These are phyloP conservation scores for Penicillium glabrum DNA, from an alignment of 2,329 filamentous ascomycete species.

Conservation along the genomic window DNA sequence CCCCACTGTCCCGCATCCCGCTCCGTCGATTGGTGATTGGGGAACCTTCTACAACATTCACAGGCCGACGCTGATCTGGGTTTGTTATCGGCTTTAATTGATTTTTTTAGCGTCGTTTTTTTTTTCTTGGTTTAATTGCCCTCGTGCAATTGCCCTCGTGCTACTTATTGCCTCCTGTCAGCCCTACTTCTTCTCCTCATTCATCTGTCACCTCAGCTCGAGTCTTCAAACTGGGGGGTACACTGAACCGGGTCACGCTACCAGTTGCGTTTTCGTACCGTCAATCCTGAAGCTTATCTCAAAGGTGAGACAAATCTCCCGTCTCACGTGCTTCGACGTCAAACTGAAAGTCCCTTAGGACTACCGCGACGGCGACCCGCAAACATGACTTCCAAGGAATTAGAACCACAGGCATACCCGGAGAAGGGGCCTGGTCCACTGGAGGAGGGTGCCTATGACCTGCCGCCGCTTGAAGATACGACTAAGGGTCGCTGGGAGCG, in stretches of 20 bases:
- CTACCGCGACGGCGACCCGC: neutral
- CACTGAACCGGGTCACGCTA: neutral
- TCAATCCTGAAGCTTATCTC: neutral
- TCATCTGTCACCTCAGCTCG: neutral
- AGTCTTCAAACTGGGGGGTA: neutral
- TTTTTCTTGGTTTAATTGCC: neutral
- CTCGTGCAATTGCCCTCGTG: neutral
- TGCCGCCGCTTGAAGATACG: conserved; percentile 25
- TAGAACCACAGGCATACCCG: conserved; percentile 10
- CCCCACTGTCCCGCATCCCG: neutral
- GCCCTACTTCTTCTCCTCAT: neutral
- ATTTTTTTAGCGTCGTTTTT: neutral
- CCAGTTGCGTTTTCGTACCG: neutral
- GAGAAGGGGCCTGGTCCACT: conserved; percentile 13
- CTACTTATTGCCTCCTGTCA: neutral
- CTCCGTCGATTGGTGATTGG: neutral
- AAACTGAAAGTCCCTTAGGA: neutral
- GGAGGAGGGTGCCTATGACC: conserved; percentile 17
- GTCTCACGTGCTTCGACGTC: neutral
- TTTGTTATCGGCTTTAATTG: neutral
- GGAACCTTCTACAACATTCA: neutral
- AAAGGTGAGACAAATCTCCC: neutral
- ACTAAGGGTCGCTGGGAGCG: conserved; percentile 52
- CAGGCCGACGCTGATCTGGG: neutral
- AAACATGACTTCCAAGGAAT: neutral